phyloP scores from a whole-genome alignment of 176 grass and related monocot species.

The bread wheat (Triticum aestivum) region IWGSC_CS_RefSeq_v2.1 NC_057808.1:415073509-415074008 shows the following conservation, averaged over 20 bases:
- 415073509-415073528: background rate
- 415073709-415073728: constrained; percentile 18
- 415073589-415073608: background rate
- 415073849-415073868: background rate
- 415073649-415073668: background rate
- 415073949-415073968: constrained; percentile 86
- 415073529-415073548: background rate
- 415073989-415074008: background rate
- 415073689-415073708: background rate
- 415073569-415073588: background rate
- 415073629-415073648: background rate
- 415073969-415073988: constrained; percentile 4
- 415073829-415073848: background rate
- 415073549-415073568: background rate
- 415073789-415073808: constrained; percentile 13
- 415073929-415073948: constrained; percentile 72
- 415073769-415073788: constrained; percentile 83
- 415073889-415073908: constrained; percentile 82
- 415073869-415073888: constrained; percentile 54
- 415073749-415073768: constrained; percentile 79
- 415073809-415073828: background rate
- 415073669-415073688: background rate
- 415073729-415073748: constrained; percentile 93
- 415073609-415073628: background rate
- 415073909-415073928: constrained; percentile 63